A percentile compares a stretch with the other conserved stretches of the same genome.
These are phyloP conservation scores for Solanum medicagineum DNA, from an alignment of 257 asterid species.

Conservation along the genomic window DNA sequence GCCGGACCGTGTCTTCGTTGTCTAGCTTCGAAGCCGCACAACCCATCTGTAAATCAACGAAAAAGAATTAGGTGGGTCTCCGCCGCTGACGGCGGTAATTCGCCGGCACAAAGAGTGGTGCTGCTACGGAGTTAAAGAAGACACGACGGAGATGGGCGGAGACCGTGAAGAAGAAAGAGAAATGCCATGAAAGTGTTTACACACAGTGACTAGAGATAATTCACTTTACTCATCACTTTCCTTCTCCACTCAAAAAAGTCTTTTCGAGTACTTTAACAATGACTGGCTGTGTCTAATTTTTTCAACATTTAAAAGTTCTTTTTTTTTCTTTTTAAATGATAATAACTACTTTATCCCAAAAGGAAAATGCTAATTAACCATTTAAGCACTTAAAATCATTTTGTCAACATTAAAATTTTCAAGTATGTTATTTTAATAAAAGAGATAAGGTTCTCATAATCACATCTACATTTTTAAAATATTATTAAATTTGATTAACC, in stretches of 20 bases:
- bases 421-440: not conserved
- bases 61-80: not conserved
- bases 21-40: constrained; percentile 92
- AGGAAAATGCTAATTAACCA: not conserved
- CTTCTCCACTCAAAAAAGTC: not conserved
- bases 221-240: constrained; percentile 3
- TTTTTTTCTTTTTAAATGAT: not conserved
- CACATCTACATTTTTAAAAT: not conserved
- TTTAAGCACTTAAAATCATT: not conserved
- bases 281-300: not conserved
- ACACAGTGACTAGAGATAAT: not conserved
- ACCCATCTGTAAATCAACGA: constrained; percentile 36
- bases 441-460: not conserved
- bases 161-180: not conserved
- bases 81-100: not conserved
- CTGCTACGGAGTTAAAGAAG: not conserved
- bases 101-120: not conserved
- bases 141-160: not conserved
- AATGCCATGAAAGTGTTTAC: not conserved
- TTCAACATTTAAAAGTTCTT: not conserved
- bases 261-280: not conserved
- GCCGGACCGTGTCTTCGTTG: constrained; percentile 93
- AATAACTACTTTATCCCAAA: not conserved
- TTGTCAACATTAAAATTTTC: not conserved
- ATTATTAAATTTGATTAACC: too few species aligned